A percentile compares a stretch with the other conserved stretches of the same genome.
Evolutionary conservation across 352 stramenopile species (phyloP).

Genomic region (Chrysophaeum taylorii): DNA sequence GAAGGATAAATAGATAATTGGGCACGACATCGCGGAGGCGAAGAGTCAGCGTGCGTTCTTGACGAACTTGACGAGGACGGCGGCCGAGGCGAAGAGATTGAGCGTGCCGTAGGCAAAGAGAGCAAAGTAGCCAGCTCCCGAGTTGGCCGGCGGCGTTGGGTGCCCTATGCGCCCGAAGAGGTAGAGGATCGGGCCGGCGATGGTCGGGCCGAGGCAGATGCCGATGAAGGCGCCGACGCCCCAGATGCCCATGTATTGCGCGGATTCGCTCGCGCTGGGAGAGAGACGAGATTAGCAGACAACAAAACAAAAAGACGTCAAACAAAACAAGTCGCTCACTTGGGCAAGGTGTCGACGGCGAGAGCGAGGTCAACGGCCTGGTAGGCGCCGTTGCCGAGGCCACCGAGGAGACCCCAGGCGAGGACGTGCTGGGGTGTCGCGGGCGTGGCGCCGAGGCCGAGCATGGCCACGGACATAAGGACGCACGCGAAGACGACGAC

Average conservation of each 20-base stretch:
- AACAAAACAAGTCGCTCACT: too few species aligned
- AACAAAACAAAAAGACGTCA: too few species aligned
- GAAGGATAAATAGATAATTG: too few species aligned
- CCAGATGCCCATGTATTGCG: conserved; percentile 21
- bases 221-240: conserved; percentile 25
- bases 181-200: conserved; percentile 19
- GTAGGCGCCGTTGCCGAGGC: conserved; percentile 23
- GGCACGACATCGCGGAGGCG: too few species aligned
- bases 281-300: too few species aligned
- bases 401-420: conserved; percentile 17
- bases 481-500: conserved; percentile 21
- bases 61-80: conserved; percentile 3
- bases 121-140: conserved; percentile 12
- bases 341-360: conserved; percentile 18
- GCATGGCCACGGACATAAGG: conserved; percentile 17
- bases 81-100: conserved; percentile 7
- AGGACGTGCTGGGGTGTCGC: conserved; percentile 14
- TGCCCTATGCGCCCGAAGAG: conserved; percentile 14
- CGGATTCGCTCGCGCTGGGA: too few species aligned
- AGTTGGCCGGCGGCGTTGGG: conserved; percentile 10
- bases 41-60: too few species aligned
- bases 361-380: conserved; percentile 22
- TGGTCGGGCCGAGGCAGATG: conserved; percentile 16
- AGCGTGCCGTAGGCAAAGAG: conserved; percentile 18
- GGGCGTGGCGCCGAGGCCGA: conserved; percentile 16